Percentiles rank a stretch among this genome's conserved stretches.
Conservation (phyloP, 495 filamentous ascomycete genomes). For the Platismatia glauca region DNA sequence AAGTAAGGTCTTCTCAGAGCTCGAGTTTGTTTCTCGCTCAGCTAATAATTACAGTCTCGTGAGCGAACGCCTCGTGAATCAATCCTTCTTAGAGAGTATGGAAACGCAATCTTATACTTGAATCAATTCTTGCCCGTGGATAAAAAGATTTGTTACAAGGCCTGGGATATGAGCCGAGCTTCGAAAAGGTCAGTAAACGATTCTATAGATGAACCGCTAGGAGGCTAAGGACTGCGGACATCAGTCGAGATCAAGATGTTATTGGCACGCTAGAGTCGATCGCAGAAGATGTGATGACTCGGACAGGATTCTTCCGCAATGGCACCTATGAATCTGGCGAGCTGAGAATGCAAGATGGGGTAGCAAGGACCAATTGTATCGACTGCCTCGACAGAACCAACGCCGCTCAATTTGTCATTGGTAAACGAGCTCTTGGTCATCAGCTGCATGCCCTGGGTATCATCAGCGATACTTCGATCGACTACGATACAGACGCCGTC, state of each 20-base stretch:
- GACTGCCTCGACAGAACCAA: conserved; percentile 96
- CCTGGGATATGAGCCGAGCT: conserved; percentile 97
- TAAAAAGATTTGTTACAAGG: conserved; percentile 82
- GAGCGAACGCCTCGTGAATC: conserved; percentile 90
- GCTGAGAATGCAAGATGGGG: conserved; percentile 75
- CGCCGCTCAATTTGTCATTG: conserved; percentile 94
- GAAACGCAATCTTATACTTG: conserved; percentile 79
- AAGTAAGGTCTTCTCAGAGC: conserved; percentile 34
- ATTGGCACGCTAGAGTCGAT: conserved; percentile 85
- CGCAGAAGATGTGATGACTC: conserved; percentile 72
- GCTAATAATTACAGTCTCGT: conserved; percentile 36
- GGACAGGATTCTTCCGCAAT: conserved; percentile 92
- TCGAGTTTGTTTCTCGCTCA: neutral
- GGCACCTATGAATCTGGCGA: conserved; percentile 56
- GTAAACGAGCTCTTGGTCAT: conserved; percentile 86
- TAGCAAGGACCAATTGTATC: conserved; percentile 94
- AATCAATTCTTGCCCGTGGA: conserved; percentile 85
- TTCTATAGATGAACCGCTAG: neutral
- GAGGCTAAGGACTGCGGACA: conserved; percentile 1
- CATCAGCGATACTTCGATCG: conserved; percentile 65
- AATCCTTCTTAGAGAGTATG: conserved; percentile 80
- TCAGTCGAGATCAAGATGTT: conserved; percentile 84
- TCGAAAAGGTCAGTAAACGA: conserved; percentile 51
- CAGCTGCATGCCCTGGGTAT: conserved; percentile 91
- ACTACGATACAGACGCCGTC: conserved; percentile 91